Evolutionary conservation across 345 rosid genomes (phyloP).

Genomic region (Aquilaria yunnanensis): DNA sequence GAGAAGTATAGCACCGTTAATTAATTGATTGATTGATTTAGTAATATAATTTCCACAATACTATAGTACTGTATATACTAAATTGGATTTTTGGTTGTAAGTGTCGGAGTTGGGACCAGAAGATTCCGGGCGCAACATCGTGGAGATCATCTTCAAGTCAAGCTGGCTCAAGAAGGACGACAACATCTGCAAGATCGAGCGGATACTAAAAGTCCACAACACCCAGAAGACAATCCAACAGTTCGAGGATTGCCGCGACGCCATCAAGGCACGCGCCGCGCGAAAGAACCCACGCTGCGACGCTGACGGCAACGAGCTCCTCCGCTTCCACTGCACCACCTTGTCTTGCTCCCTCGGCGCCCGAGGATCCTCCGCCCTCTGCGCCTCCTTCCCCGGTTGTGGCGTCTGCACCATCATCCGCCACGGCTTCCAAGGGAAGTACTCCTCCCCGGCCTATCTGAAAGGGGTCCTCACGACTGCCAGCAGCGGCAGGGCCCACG

Average conservation of each 20-base stretch:
- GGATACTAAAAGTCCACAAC: slow-evolving; percentile 81
- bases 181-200: slow-evolving; percentile 63
- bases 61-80: not conserved
- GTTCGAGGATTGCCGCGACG: slow-evolving; percentile 78
- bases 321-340: slow-evolving; percentile 69
- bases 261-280: slow-evolving; percentile 58
- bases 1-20: not conserved
- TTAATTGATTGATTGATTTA: not conserved
- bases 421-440: slow-evolving; percentile 60
- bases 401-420: slow-evolving; percentile 73
- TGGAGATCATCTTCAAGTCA: slow-evolving; percentile 84
- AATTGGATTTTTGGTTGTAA: slow-evolving; percentile 18
- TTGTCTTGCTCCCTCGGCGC: slow-evolving; percentile 64
- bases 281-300: slow-evolving; percentile 69
- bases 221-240: slow-evolving; percentile 82
- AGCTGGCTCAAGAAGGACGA: slow-evolving; percentile 80
- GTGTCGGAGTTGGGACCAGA: slow-evolving; percentile 79
- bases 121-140: slow-evolving; percentile 77
- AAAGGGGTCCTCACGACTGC: slow-evolving; percentile 63
- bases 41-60: not conserved
- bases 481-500: slow-evolving; percentile 85
- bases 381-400: slow-evolving; percentile 65
- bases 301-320: slow-evolving; percentile 86
- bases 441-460: not conserved
- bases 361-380: slow-evolving; percentile 54